Evolutionary conservation across 1,284 basidiomycete species (phyloP).

Genomic region (Waitea zeae): DNA sequence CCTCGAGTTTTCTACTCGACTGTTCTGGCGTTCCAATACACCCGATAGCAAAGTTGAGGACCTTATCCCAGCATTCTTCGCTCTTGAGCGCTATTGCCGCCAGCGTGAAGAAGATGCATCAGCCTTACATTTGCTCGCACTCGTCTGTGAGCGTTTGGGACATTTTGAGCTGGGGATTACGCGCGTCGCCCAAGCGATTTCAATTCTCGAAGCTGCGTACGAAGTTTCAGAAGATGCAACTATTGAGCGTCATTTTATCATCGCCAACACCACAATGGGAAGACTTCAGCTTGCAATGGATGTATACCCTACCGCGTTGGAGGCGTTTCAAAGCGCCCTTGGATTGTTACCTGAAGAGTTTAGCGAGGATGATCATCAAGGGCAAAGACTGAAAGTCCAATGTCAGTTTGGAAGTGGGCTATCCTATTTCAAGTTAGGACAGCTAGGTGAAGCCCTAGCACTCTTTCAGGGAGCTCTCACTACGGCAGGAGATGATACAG

Average conservation of each 20-base stretch:
- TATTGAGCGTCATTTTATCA: constrained; percentile 66
- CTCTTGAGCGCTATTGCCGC: constrained; percentile 62
- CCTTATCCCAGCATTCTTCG: constrained; percentile 63
- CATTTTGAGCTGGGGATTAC: constrained; percentile 45
- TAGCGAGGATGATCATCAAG: neutral
- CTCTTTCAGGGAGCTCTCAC: constrained; percentile 32
- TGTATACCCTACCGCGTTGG: constrained; percentile 43
- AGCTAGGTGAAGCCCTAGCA: constrained; percentile 42
- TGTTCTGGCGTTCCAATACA: constrained; percentile 27
- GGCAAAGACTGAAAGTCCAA: constrained; percentile 27
- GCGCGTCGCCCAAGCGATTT: constrained; percentile 47
- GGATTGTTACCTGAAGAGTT: constrained; percentile 52
- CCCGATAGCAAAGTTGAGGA: constrained; percentile 9
- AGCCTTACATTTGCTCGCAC: constrained; percentile 72
- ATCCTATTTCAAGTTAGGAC: constrained; percentile 46
- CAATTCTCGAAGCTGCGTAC: constrained; percentile 72
- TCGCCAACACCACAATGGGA: constrained; percentile 74
- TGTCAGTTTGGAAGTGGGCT: constrained; percentile 57
- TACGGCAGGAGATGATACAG: constrained; percentile 32
- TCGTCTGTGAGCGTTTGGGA: constrained; percentile 76
- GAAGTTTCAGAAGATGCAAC: constrained; percentile 70
- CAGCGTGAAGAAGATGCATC: constrained; percentile 52
- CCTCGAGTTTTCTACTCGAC: constrained; percentile 56
- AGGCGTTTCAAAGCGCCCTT: constrained; percentile 57
- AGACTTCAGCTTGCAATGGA: constrained; percentile 50